These are phyloP conservation scores for Stygiomarasmius scandens DNA, from an alignment of 1,284 basidiomycete genomes.

Conservation along the genomic window DNA sequence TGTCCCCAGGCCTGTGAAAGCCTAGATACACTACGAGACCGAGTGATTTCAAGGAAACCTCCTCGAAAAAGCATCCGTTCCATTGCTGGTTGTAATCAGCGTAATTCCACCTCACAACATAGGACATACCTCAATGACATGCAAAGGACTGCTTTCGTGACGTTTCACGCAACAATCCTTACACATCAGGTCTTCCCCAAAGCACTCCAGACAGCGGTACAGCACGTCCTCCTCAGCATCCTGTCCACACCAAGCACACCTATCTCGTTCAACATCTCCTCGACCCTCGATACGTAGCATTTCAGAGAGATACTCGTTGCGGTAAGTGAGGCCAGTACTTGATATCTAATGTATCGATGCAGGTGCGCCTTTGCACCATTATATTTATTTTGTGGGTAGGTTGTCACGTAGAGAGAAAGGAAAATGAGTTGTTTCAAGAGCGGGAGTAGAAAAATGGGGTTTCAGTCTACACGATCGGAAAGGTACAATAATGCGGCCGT, in stretches of 20 bases:
- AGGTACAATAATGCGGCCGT: no score
- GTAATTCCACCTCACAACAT: background rate
- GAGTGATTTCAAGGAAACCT: conserved; percentile 1
- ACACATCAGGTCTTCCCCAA: background rate
- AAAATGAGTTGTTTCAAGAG: no score
- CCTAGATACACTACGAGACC: conserved; percentile 19
- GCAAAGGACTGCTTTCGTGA: background rate
- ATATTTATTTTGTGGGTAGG: no score
- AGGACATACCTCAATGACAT: background rate
- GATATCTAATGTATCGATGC: no score
- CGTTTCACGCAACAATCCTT: background rate
- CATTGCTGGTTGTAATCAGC: conserved; percentile 7
- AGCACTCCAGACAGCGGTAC: background rate
- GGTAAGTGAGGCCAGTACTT: no score
- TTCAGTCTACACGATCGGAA: no score
- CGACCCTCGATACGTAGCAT: background rate
- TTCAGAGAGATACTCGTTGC: conserved; percentile 1
- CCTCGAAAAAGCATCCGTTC: conserved; percentile 14
- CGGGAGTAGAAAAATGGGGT: no score
- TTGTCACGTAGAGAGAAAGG: no score
- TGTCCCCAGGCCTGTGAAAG: background rate
- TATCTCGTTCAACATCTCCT: background rate
- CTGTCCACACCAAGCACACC: background rate
- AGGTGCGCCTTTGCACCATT: no score
- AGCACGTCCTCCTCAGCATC: background rate